These are phyloP conservation scores for Cutaneotrichosporon sp. DNA, from an alignment of 1,284 basidiomycete species.

Conservation along the genomic window DNA sequence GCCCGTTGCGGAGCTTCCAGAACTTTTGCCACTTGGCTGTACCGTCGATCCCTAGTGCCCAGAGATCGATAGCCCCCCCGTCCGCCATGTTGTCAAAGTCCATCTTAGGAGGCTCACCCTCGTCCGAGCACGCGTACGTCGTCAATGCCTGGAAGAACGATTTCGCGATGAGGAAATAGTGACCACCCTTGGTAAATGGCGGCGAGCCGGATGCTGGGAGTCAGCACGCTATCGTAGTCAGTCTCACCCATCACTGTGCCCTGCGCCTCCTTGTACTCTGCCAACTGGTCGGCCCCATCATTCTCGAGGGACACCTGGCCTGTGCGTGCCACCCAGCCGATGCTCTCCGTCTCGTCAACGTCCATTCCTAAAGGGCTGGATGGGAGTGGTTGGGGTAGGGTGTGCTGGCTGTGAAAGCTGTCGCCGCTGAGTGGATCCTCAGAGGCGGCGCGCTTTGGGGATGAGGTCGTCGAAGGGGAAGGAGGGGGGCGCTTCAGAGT, in stretches of 20 bases:
- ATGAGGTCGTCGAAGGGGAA: constrained; percentile 32
- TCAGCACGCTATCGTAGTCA: background rate
- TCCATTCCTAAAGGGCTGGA: constrained; percentile 26
- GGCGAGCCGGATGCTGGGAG: constrained; percentile 29
- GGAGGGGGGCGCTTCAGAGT: constrained; percentile 32
- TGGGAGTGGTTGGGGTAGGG: constrained; percentile 3
- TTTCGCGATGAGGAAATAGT: constrained; percentile 42
- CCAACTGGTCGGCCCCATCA: background rate
- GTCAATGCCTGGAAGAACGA: constrained; percentile 28
- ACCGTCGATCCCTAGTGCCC: constrained; percentile 17
- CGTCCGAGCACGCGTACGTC: constrained; percentile 23
- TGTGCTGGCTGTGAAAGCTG: background rate
- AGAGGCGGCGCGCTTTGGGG: constrained; percentile 45
- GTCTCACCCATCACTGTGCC: constrained; percentile 13
- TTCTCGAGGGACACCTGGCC: constrained; percentile 34
- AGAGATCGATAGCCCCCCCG: constrained; percentile 19
- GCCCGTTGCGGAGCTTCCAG: constrained; percentile 42
- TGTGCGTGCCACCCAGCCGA: constrained; percentile 37
- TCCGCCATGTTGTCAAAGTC: constrained; percentile 27
- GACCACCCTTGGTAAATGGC: constrained; percentile 27
- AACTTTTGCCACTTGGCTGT: constrained; percentile 9
- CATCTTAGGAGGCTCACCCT: constrained; percentile 16
- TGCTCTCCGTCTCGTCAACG: constrained; percentile 16
- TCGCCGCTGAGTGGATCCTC: constrained; percentile 29
- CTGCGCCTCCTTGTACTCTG: constrained; percentile 3